These are phyloP conservation scores for Solanum sejunctum DNA, from an alignment of 257 asterid species.

Conservation along the genomic window DNA sequence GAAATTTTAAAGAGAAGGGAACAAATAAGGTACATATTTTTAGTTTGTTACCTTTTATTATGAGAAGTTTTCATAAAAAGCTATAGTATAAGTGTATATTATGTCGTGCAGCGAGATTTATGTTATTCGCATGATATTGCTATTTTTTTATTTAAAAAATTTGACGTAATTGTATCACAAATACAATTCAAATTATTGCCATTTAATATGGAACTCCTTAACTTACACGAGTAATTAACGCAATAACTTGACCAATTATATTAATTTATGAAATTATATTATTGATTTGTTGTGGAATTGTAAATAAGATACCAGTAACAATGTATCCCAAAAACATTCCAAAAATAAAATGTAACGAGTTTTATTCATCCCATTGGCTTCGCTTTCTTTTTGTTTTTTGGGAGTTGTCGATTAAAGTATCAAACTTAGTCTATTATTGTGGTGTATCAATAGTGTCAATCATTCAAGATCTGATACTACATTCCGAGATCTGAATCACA, in stretches of 20 bases:
- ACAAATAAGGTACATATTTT: constrained; percentile 35
- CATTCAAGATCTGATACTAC: no score
- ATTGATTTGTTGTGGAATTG: background rate
- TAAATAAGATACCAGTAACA: background rate
- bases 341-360: background rate
- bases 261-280: background rate
- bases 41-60: background rate
- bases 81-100: background rate
- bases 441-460: no score
- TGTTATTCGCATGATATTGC: background rate
- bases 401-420: no score
- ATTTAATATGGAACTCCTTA: background rate
- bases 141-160: background rate
- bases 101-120: background rate
- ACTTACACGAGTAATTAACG: background rate
- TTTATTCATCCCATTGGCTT: no score
- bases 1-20: constrained; percentile 61
- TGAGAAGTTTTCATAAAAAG: background rate
- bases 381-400: background rate
- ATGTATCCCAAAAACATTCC: background rate
- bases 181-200: background rate
- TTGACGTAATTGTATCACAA: background rate
- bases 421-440: no score
- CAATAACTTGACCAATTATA: background rate
- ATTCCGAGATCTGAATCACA: no score